A percentile compares a stretch with the other conserved stretches of the same genome.
These are phyloP conservation scores for Aureobasidium namibiae DNA, from an alignment of 2,329 filamentous ascomycete species.

Conservation along the genomic window DNA sequence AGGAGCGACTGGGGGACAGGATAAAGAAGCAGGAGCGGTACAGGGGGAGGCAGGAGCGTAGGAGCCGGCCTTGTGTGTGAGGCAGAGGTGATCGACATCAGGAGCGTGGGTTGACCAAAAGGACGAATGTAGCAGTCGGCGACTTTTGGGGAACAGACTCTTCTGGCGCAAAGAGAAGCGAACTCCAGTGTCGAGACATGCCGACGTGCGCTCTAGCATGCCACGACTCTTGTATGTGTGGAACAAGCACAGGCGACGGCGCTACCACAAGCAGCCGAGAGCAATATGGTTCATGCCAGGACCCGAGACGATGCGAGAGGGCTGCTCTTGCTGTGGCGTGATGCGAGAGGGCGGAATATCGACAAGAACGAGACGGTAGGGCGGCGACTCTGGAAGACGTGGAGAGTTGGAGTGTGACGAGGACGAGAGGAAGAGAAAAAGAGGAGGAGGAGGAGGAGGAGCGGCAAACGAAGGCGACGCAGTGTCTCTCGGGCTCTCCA, in stretches of 20 bases:
- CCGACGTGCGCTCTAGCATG: slow-evolving; percentile 53
- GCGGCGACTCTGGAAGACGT: not conserved
- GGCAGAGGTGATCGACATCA: slow-evolving; percentile 31
- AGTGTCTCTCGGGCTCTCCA: not conserved
- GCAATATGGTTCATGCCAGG: slow-evolving; percentile 8
- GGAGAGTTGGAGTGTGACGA: not conserved
- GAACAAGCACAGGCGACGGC: not conserved
- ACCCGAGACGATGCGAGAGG: not conserved
- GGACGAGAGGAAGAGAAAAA: not conserved
- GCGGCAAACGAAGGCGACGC: not conserved
- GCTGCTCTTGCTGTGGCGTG: not conserved
- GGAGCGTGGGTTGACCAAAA: slow-evolving; percentile 50
- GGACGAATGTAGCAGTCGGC: slow-evolving; percentile 44
- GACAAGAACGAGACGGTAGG: not conserved
- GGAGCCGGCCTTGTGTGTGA: not conserved
- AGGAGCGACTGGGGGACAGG: not conserved
- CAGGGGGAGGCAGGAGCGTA: slow-evolving; percentile 17
- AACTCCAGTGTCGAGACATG: slow-evolving; percentile 51
- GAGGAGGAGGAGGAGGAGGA: not conserved
- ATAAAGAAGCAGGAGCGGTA: not conserved
- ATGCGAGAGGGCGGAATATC: not conserved
- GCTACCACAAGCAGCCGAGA: slow-evolving; percentile 11
- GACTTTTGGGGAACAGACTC: slow-evolving; percentile 31
- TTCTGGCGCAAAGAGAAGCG: slow-evolving; percentile 39
- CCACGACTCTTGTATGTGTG: slow-evolving; percentile 23